phyloP scores from a whole-genome alignment of 306 rosid genomes.

The Vachellia collinsii region DNA sequence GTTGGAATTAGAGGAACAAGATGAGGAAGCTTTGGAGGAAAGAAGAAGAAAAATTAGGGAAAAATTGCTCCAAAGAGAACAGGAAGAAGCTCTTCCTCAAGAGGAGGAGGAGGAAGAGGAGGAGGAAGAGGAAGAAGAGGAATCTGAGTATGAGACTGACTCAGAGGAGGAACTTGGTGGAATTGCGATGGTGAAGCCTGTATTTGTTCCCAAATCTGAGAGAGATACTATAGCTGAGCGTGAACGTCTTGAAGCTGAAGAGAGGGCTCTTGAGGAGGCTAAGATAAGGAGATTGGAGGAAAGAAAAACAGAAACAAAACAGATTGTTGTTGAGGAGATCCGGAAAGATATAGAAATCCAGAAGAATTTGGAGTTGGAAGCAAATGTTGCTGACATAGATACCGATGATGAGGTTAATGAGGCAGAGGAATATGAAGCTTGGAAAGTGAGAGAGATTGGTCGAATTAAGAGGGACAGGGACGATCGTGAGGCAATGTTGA shows the following conservation, averaged over 20 bases:
- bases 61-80: constrained; percentile 81
- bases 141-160: constrained; percentile 91
- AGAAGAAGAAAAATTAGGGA: too few species aligned
- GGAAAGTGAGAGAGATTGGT: constrained; percentile 92
- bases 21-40: too few species aligned
- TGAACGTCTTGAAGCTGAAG: constrained; percentile 91
- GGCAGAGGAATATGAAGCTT: constrained; percentile 96
- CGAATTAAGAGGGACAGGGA: constrained; percentile 97
- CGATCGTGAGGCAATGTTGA: constrained; percentile 79
- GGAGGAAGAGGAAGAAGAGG: constrained; percentile 80
- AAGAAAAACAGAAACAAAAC: constrained; percentile 84
- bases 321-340: constrained; percentile 92
- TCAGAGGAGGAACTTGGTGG: constrained; percentile 87
- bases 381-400: constrained; percentile 87
- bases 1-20: too few species aligned
- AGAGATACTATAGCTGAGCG: constrained; percentile 95
- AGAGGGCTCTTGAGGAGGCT: constrained; percentile 73
- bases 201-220: constrained; percentile 91
- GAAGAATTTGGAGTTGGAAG: constrained; percentile 84
- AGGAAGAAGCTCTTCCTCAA: constrained; percentile 73
- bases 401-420: constrained; percentile 95
- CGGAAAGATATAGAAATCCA: constrained; percentile 86
- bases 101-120: constrained; percentile 74
- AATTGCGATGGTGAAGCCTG: too few species aligned
- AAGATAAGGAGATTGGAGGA: constrained; percentile 78